Evolutionary conservation across 1,284 basidiomycete genomes (phyloP), one percentile per base, ranked within the genome.

Genomic region (Moesziomyces sp.): DNA sequence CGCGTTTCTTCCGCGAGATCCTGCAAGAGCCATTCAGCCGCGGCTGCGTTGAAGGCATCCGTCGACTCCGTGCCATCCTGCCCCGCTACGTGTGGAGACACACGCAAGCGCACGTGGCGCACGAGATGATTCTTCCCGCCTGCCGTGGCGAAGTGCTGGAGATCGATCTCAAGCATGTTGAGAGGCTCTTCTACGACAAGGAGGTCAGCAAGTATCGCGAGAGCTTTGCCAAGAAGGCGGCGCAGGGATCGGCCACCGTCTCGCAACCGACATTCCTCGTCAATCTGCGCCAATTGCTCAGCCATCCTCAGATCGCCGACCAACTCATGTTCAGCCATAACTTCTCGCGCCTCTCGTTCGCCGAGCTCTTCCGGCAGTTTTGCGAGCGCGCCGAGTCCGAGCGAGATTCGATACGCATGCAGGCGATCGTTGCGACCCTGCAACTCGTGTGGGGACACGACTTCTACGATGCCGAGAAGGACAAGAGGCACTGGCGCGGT

Each of bases 81-180:
- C 63, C 70, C 18, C 62, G 72, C 18, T 74, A 52, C 48, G 66
- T 78, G 54, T 78, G 76, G 76, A 48, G 76, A 40, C 74, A 78
- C 49, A 67, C 67, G 21, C 62, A 68, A 38, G 66, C 53, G 10
- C 74, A 78, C 26, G 76, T 78, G 45, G 67, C 69, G 43, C 61
- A 67, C 23, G 66, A 78, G 58, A 66, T 78, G 6, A 50, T 38
- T 1, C 49, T 78, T 52, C 76, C 74, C 19, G 52, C 70, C 3
- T 70, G 53, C 57, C 55, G 52, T 11, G 74, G 60, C 43, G 66
- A 74, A 45, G 50, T 59, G 26, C 50, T 68, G 18, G 74, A 76
- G 52, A 51, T 78, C 35, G 62, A 68, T 3, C 63, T 72, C 28
- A 67, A 68, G 46, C 71, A 69, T 11, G 46, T 78, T 40, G 74